Percentiles rank a stretch among this genome's conserved stretches.
These are phyloP conservation scores for Solanum ossicruentum DNA, from an alignment of 257 asterid genomes.

Conservation along the genomic window DNA sequence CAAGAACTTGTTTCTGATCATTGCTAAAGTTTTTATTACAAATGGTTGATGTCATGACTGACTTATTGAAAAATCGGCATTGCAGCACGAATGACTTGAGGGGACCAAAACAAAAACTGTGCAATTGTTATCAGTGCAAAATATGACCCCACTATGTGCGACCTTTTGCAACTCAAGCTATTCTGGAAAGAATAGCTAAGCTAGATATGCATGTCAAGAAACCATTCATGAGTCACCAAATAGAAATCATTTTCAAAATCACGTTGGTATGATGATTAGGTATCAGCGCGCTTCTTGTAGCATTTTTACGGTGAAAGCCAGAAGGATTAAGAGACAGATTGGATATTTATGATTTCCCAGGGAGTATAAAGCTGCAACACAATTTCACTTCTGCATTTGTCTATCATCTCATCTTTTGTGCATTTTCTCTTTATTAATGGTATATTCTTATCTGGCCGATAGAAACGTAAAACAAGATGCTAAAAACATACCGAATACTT, in stretches of 20 bases:
- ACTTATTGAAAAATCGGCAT: not conserved
- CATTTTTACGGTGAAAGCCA: not conserved
- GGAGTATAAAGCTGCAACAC: not conserved
- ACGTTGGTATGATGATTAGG: not conserved
- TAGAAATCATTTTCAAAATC: not conserved
- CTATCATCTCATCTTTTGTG: not conserved
- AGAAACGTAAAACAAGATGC: constrained; percentile 4
- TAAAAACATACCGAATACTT: constrained; percentile 44
- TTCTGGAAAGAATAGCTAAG: not conserved
- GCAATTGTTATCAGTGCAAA: not conserved
- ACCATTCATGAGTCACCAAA: not conserved
- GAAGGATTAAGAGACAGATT: not conserved
- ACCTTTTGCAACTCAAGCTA: not conserved
- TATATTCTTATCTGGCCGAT: not conserved
- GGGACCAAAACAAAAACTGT: not conserved
- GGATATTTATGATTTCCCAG: not conserved
- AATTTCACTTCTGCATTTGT: not conserved
- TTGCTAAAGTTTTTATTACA: not conserved
- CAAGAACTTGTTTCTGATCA: not conserved
- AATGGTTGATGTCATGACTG: not conserved
- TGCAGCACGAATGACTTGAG: not conserved
- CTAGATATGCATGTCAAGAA: not conserved
- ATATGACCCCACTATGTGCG: not conserved
- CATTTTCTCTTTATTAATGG: not conserved
- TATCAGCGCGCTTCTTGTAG: not conserved